Percentiles rank a stretch among this genome's conserved stretches.
phyloP scores from a whole-genome alignment of 495 filamentous ascomycete species.

The Aspergillus incahuasiensis region DNA sequence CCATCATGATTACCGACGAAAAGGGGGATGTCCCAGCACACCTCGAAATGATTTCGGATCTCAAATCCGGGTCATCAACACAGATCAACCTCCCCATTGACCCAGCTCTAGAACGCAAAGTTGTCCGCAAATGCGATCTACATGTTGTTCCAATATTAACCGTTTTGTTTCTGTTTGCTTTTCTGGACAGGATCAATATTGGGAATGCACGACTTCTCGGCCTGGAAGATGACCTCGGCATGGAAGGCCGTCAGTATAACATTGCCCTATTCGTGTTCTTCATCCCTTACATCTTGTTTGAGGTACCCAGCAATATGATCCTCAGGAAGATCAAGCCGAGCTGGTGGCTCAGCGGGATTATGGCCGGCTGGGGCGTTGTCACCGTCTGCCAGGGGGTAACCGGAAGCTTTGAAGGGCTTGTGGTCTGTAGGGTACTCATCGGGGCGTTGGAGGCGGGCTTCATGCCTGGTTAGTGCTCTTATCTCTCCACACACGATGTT shows the following conservation, averaged over 20 bases:
- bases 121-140: slow-evolving; percentile 37
- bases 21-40: background rate
- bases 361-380: slow-evolving; percentile 48
- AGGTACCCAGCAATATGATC: slow-evolving; percentile 57
- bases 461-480: slow-evolving; percentile 48
- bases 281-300: slow-evolving; percentile 58
- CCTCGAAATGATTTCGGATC: slow-evolving; percentile 2
- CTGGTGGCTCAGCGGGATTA: slow-evolving; percentile 39
- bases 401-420: slow-evolving; percentile 41
- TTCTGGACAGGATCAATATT: slow-evolving; percentile 30
- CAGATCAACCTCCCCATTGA: slow-evolving; percentile 6
- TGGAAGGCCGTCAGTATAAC: slow-evolving; percentile 54
- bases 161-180: slow-evolving; percentile 38
- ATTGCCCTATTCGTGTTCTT: slow-evolving; percentile 63
- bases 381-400: slow-evolving; percentile 53
- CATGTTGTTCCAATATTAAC: slow-evolving; percentile 37
- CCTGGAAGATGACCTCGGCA: slow-evolving; percentile 52
- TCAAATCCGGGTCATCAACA: slow-evolving; percentile 13
- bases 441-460: slow-evolving; percentile 51
- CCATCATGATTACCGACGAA: background rate
- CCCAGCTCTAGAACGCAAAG: slow-evolving; percentile 26
- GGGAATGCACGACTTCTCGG: slow-evolving; percentile 61
- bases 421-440: slow-evolving; percentile 47
- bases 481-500: too few species aligned
- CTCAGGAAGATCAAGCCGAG: slow-evolving; percentile 60